A percentile compares a stretch with the other conserved stretches of the same genome.
phyloP scores from a whole-genome alignment of 768 basidiomycete genomes.

The Hericium erinaceus region DNA sequence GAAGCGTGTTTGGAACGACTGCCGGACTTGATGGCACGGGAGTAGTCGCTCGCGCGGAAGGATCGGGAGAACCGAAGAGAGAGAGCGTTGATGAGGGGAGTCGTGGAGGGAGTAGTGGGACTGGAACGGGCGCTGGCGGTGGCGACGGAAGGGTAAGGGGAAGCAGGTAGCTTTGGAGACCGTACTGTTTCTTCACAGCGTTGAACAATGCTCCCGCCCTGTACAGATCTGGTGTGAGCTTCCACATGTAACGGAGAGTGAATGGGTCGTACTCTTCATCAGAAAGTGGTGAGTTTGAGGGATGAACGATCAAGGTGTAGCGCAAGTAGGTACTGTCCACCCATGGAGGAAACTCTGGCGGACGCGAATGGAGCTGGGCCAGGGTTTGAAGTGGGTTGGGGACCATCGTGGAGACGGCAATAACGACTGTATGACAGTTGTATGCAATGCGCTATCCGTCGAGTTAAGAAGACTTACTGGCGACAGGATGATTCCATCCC shows the following conservation, averaged over 20 bases:
- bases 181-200: slow-evolving; percentile 82
- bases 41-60: slow-evolving; percentile 5
- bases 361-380: slow-evolving; percentile 60
- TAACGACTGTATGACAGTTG: slow-evolving; percentile 42
- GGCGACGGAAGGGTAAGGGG: slow-evolving; percentile 50
- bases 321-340: slow-evolving; percentile 64
- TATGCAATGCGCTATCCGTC: neutral
- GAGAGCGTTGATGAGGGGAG: slow-evolving; percentile 41
- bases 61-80: slow-evolving; percentile 15
- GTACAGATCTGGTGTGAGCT: neutral
- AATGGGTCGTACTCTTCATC: slow-evolving; percentile 62
- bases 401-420: slow-evolving; percentile 75
- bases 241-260: neutral
- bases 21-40: slow-evolving; percentile 19
- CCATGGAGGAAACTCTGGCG: slow-evolving; percentile 67
- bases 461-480: slow-evolving; percentile 39
- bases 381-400: slow-evolving; percentile 77
- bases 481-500: slow-evolving; percentile 83
- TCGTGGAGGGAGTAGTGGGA: slow-evolving; percentile 57
- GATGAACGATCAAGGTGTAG: slow-evolving; percentile 74
- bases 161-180: slow-evolving; percentile 67
- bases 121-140: slow-evolving; percentile 56
- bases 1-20: slow-evolving; percentile 25
- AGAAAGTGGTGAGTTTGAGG: slow-evolving; percentile 55
- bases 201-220: slow-evolving; percentile 77